Base-by-base conservation (phyloP, 495 filamentous ascomycete genomes). In the Massariosphaeria phaeospora region DNA sequence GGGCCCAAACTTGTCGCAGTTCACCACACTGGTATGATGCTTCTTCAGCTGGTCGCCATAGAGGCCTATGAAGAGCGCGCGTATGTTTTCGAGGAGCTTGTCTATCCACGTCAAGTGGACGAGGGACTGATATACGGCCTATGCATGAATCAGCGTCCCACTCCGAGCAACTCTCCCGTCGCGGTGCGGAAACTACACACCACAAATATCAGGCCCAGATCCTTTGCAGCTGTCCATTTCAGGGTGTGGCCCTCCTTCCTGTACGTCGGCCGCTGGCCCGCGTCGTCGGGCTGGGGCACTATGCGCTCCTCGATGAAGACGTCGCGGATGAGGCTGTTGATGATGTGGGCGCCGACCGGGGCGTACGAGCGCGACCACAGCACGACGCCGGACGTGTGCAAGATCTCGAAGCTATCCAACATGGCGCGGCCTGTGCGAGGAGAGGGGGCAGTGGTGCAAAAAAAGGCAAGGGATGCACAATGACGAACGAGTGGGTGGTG, bases 51-150 rank as follows among this genome's bases (percentile, higher is more conserved):
- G 88, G 39, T 89, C 85, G 38, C 83, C 86, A 66, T 96, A 97
- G 23, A 96, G 75, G 48, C 87, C 84, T 46, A 88, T 79, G 66
- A 97, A 98, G 26, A 98, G 79, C 6, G 86, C 87, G 58, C 84
- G 86, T 46, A 97, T 86, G 58, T 96, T 95, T 63, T 96, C 91
- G 51, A 98, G 76, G 18, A 98, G 86, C 69, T 91, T 91, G 66
- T 97, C 93, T 59, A 97, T 88, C 93, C 93, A 98, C 2, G 88
- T 88, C 13, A 98, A 82, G 67, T 96, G 91, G 8, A 98, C 73
- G 7, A 98, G 79, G 23, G 90, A 96, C 68, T 94, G 87, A 70
- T 98, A 98, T 52, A 98, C 93, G 47, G 91, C 93, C 91, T 98
- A 63, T 8, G 58, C 48, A 49, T 55, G 40, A 30, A 44, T 57